Evolutionary conservation across 257 asterid genomes (phyloP), one percentile per base, ranked within the genome.

Genomic region (Capsicum baccatum): DNA sequence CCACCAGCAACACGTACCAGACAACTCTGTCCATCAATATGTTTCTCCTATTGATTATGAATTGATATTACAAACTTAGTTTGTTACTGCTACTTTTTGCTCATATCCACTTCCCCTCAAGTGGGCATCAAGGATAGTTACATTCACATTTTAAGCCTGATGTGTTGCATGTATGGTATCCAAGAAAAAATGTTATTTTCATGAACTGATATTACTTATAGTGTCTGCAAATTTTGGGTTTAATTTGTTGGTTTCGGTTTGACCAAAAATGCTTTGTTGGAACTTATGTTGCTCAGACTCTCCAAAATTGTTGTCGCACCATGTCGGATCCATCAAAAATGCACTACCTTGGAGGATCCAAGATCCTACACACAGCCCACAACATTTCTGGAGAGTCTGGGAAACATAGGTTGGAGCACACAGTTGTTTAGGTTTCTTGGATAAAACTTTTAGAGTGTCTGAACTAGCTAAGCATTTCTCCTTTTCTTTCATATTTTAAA

Each of bases 131-230:
- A n/a, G 63, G n/a, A 3, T 76, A 52, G 47, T 50, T 73, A 13
- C 80, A 21, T 73, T 73, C 80, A 50, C 79, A 47, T n/a, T 71
- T 68, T 71, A 71, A 71, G 56, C 39, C 58, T 48, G 0, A 47
- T n/a, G n/a, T 47, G 39, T 74, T 69, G 55, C 79, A 42, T 69
- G 78, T 39, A 4, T 16, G 33, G 14, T 39, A 42, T 69, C 12
- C 50, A 16, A 62, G 68, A 39, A 3, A 66, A 37, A 3, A 37
- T 68, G 52, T 2, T 15, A 15, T 15, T 15, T 16, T 17, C 14
- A 5, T 19, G 1, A 10, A 9, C 21, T 39, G 8, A 16, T 9
- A 26, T 64, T 26, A 26, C 44, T 64, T 33, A 17, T 16, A 26
- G 12, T 64, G 44, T 26, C 42, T 21, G 11, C 15, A 63, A 19